Conservation (phyloP, 805 yeast genomes). For the Candida loeiensis region DNA sequence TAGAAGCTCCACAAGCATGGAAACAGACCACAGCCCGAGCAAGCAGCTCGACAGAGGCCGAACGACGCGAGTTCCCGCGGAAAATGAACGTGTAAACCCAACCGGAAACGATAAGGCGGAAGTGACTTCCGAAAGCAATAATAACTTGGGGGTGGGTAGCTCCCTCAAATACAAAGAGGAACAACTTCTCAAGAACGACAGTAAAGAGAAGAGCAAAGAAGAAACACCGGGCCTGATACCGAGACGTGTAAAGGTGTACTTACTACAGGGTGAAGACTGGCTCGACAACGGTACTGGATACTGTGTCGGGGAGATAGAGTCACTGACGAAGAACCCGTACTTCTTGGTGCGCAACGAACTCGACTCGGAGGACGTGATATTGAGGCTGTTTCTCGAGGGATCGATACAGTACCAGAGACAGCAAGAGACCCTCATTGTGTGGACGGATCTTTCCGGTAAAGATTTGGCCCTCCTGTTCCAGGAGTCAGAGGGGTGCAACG, state of each 20-base stretch:
- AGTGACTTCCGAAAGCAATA: neutral
- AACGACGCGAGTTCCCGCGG: neutral
- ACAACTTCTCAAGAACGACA: neutral
- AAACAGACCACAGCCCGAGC: neutral
- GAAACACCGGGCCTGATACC: conserved; percentile 33
- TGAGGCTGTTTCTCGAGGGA: conserved; percentile 69
- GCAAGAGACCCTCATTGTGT: conserved; percentile 88
- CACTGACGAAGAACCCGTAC: conserved; percentile 43
- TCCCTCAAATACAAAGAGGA: neutral
- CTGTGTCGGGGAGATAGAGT: conserved; percentile 66
- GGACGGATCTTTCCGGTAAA: conserved; percentile 75
- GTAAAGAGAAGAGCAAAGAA: conserved; percentile 1
- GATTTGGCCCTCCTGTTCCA: conserved; percentile 91
- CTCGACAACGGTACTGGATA: conserved; percentile 89
- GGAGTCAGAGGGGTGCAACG: conserved; percentile 84
- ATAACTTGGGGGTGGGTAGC: neutral
- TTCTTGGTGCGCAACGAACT: conserved; percentile 73
- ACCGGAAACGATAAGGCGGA: neutral
- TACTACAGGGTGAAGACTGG: conserved; percentile 81
- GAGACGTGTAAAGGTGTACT: conserved; percentile 87
- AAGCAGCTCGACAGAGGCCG: neutral
- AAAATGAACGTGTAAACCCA: neutral
- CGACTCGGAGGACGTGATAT: conserved; percentile 52
- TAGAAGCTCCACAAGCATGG: neutral
- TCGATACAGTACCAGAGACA: conserved; percentile 84